These are phyloP conservation scores for Botryotinia convoluta DNA, from an alignment of 2,329 filamentous ascomycete genomes.

Conservation along the genomic window DNA sequence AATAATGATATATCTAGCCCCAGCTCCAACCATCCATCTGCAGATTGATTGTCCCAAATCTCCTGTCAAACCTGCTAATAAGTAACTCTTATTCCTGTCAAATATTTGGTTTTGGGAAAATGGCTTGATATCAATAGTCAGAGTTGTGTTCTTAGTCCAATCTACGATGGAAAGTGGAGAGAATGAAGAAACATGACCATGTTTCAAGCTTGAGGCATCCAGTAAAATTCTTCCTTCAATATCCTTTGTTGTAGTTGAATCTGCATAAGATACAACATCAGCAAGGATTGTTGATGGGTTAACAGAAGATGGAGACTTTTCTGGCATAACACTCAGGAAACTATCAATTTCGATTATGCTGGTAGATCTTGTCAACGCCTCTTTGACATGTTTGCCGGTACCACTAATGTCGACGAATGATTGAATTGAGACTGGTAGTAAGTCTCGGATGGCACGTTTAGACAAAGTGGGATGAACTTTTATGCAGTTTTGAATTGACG, in stretches of 20 bases:
- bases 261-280: slow-evolving; percentile 3
- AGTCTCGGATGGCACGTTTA: slow-evolving; percentile 19
- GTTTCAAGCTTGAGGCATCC: background rate
- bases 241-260: background rate
- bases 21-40: slow-evolving; percentile 43
- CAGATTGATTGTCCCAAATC: slow-evolving; percentile 41
- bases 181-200: background rate
- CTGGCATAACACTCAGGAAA: background rate
- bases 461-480: slow-evolving; percentile 2
- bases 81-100: slow-evolving; percentile 36
- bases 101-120: slow-evolving; percentile 12
- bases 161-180: slow-evolving; percentile 14
- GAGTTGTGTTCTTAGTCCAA: slow-evolving; percentile 19
- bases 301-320: background rate
- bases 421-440: slow-evolving; percentile 1
- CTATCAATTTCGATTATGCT: background rate
- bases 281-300: background rate
- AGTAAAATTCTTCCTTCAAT: background rate
- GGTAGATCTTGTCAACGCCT: background rate
- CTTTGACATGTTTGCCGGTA: background rate
- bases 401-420: slow-evolving; percentile 12
- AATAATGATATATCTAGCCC: slow-evolving; percentile 34
- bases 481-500: background rate
- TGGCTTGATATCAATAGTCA: slow-evolving; percentile 2
- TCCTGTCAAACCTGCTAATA: slow-evolving; percentile 36